These are phyloP conservation scores for Pistacia atlantica DNA, from an alignment of 345 rosid genomes.

Conservation along the genomic window DNA sequence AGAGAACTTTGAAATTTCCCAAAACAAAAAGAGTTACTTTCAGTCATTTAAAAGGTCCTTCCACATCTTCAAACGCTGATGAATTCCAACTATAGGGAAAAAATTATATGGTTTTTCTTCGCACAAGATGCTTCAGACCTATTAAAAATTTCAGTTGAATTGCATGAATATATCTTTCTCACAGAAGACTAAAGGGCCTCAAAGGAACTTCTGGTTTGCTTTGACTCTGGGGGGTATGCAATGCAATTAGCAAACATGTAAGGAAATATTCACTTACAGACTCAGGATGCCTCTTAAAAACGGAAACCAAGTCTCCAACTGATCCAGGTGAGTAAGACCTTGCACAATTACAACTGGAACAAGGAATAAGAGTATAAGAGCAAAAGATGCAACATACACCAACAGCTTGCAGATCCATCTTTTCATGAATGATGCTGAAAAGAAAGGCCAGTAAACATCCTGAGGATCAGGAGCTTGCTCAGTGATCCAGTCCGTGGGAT, in stretches of 20 bases:
- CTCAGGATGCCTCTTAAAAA: conserved; percentile 64
- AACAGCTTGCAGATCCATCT: conserved; percentile 72
- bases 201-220: background rate
- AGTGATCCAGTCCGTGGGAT: conserved; percentile 89
- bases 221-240: background rate
- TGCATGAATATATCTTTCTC: background rate
- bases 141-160: background rate
- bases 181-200: background rate
- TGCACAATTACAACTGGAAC: conserved; percentile 82
- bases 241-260: background rate
- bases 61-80: background rate
- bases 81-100: background rate
- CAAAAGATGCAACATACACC: conserved; percentile 51
- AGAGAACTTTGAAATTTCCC: background rate
- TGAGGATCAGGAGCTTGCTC: conserved; percentile 87
- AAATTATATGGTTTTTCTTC: background rate
- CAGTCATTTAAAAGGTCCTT: background rate
- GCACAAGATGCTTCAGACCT: background rate
- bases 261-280: conserved; percentile 52
- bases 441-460: conserved; percentile 91
- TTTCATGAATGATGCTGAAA: conserved; percentile 73
- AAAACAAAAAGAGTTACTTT: conserved; percentile 7
- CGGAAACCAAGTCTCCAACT: conserved; percentile 79
- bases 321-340: conserved; percentile 87
- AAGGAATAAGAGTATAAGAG: conserved; percentile 69